phyloP scores from a whole-genome alignment of 768 basidiomycete genomes.

The Tricholoma furcatifolium region DNA sequence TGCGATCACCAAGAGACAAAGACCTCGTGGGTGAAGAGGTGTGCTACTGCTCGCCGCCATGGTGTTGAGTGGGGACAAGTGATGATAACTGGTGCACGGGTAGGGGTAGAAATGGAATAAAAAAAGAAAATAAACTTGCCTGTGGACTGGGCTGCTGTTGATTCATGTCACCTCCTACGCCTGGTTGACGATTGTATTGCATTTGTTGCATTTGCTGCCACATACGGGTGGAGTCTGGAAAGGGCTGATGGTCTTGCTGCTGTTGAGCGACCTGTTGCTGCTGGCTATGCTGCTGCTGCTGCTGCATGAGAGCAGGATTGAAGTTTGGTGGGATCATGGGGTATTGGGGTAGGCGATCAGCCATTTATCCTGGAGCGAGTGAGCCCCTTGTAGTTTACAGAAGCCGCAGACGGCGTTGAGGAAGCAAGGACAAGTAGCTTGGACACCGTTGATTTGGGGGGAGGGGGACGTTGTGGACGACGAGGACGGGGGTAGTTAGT shows the following conservation, averaged over 20 bases:
- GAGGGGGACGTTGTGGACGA: constrained; percentile 23
- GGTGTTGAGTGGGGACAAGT: no score
- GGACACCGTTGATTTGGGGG: background rate
- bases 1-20: constrained; percentile 11
- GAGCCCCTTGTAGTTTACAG: constrained; percentile 23
- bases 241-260: constrained; percentile 37
- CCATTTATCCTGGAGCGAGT: constrained; percentile 46
- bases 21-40: constrained; percentile 11
- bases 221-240: constrained; percentile 50
- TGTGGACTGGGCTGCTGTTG: constrained; percentile 40
- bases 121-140: constrained; percentile 35
- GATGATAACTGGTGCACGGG: no score
- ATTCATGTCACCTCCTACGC: constrained; percentile 40
- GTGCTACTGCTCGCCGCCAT: constrained; percentile 6
- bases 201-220: constrained; percentile 59
- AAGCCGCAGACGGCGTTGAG: constrained; percentile 21
- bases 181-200: constrained; percentile 43
- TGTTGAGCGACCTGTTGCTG: constrained; percentile 40
- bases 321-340: constrained; percentile 54
- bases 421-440: no score
- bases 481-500: constrained; percentile 34
- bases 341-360: constrained; percentile 59
- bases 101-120: constrained; percentile 4
- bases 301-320: constrained; percentile 41
- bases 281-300: constrained; percentile 37